Percentiles rank a stretch among this genome's conserved stretches.
Conservation (phyloP, 2,329 filamentous ascomycete species). For the Pseudogymnoascus sp. region DNA sequence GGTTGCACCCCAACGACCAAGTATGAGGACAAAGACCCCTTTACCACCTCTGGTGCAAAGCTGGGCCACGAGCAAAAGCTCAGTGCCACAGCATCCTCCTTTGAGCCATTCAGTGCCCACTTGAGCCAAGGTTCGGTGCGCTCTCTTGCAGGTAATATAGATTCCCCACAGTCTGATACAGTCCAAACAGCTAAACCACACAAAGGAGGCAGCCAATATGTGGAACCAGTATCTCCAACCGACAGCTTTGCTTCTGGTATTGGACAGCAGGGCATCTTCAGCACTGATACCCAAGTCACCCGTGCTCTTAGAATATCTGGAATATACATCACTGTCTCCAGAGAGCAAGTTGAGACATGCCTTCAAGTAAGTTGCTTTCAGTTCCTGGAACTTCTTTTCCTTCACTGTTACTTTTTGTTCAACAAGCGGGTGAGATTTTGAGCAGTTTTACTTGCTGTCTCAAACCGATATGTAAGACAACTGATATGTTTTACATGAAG, state of each 20-base stretch:
- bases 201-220: neutral
- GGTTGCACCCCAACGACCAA: constrained; percentile 16
- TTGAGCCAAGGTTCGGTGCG: neutral
- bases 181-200: neutral
- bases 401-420: neutral
- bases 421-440: neutral
- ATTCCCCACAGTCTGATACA: neutral
- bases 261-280: constrained; percentile 20
- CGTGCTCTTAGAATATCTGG: constrained; percentile 24
- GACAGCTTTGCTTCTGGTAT: neutral
- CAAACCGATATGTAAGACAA: neutral
- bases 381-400: neutral
- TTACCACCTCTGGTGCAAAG: constrained; percentile 33
- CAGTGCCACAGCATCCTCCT: constrained; percentile 56
- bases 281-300: constrained; percentile 23
- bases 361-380: constrained; percentile 17
- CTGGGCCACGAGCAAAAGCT: constrained; percentile 40
- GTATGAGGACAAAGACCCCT: constrained; percentile 44
- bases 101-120: constrained; percentile 41
- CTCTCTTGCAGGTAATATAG: neutral
- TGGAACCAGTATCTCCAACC: neutral
- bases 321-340: constrained; percentile 18
- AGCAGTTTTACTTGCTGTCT: neutral
- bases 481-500: neutral
- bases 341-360: constrained; percentile 16